Evolutionary conservation across 2,329 filamentous ascomycete genomes (phyloP).

Genomic region (Metarhizium rileyi): DNA sequence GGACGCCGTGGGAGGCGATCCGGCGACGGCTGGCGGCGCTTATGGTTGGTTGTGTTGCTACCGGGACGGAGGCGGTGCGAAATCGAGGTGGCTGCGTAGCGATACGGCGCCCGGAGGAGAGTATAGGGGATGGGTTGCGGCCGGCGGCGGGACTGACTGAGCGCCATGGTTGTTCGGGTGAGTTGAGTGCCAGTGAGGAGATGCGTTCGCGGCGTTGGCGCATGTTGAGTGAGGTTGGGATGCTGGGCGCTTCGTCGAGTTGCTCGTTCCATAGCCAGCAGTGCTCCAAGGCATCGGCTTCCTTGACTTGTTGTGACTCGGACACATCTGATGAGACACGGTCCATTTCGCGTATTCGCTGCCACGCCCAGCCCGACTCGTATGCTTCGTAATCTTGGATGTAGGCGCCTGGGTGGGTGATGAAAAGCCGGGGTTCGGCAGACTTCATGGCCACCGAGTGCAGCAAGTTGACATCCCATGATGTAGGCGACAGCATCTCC

Average conservation of each 20-base stretch:
- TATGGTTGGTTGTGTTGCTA: conserved; percentile 27
- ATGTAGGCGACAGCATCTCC: conserved; percentile 63
- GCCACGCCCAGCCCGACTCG: conserved; percentile 59
- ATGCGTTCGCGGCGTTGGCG: conserved; percentile 31
- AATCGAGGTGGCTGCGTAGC: conserved; percentile 36
- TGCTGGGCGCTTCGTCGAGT: conserved; percentile 47
- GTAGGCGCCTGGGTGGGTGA: conserved; percentile 68
- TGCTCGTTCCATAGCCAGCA: conserved; percentile 60
- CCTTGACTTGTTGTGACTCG: conserved; percentile 39
- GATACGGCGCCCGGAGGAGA: conserved; percentile 23
- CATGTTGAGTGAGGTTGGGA: conserved; percentile 32
- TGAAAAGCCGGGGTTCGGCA: conserved; percentile 57
- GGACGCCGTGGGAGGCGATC: conserved; percentile 30
- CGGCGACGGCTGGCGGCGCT: conserved; percentile 30
- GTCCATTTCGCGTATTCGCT: conserved; percentile 52
- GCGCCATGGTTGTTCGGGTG: conserved; percentile 15
- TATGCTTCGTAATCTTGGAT: conserved; percentile 50
- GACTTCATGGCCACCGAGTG: conserved; percentile 65
- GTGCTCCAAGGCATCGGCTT: conserved; percentile 52
- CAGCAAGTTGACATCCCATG: conserved; percentile 65
- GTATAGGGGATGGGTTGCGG: conserved; percentile 31
- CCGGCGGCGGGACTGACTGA: conserved; percentile 22
- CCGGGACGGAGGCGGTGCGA: conserved; percentile 41
- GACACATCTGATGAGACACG: conserved; percentile 40
- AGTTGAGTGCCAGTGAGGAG: conserved; percentile 31